phyloP scores from a whole-genome alignment of 2,329 filamentous ascomycete species.

The Ceratocystis alfenasii region DNA sequence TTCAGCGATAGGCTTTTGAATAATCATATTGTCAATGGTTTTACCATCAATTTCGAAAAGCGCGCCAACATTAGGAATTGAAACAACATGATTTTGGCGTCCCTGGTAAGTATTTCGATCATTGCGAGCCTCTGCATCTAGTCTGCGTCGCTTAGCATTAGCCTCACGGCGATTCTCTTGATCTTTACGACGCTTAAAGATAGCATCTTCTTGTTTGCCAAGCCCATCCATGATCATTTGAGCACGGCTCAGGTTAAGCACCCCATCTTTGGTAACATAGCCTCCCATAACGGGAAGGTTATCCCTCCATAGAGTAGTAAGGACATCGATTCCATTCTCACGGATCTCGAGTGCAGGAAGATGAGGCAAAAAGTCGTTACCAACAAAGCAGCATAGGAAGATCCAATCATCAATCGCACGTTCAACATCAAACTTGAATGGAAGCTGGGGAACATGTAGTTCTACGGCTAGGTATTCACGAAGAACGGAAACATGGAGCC shows the following conservation, averaged over 20 bases:
- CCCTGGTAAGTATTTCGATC: slow-evolving; percentile 19
- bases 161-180: slow-evolving; percentile 73
- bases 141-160: slow-evolving; percentile 62
- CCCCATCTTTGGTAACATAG: slow-evolving; percentile 90
- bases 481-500: slow-evolving; percentile 85
- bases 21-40: slow-evolving; percentile 63
- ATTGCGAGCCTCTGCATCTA: slow-evolving; percentile 46
- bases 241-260: slow-evolving; percentile 73
- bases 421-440: slow-evolving; percentile 86
- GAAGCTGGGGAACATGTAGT: slow-evolving; percentile 67
- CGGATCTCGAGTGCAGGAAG: slow-evolving; percentile 94
- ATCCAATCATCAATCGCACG: slow-evolving; percentile 95
- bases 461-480: slow-evolving; percentile 89
- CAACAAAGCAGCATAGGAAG: slow-evolving; percentile 98
- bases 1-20: slow-evolving; percentile 66
- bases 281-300: slow-evolving; percentile 85
- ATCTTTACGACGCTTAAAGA: slow-evolving; percentile 80
- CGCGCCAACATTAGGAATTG: slow-evolving; percentile 18
- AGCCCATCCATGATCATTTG: slow-evolving; percentile 81
- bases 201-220: slow-evolving; percentile 84
- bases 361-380: slow-evolving; percentile 96
- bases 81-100: slow-evolving; percentile 21
- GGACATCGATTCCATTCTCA: slow-evolving; percentile 90
- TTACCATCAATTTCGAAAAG: slow-evolving; percentile 27
- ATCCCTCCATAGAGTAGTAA: slow-evolving; percentile 95